Evolutionary conservation across 306 rosid genomes (phyloP).

Genomic region (Amphicarpaea edgeworthii): DNA sequence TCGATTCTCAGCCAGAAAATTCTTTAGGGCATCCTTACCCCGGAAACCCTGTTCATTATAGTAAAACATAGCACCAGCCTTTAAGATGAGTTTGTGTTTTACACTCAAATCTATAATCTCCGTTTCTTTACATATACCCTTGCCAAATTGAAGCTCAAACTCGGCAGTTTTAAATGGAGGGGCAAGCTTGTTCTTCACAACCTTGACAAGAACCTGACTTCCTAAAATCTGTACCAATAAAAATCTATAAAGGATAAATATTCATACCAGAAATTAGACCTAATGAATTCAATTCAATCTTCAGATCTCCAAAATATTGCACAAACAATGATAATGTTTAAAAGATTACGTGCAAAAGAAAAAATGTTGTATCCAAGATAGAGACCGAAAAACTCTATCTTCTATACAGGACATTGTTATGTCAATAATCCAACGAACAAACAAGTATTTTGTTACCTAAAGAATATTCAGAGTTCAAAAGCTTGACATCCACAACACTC

Average conservation of each 20-base stretch:
- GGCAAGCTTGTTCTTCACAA: slow-evolving; percentile 96
- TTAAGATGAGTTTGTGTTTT: slow-evolving; percentile 65
- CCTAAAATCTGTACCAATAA: slow-evolving; percentile 68
- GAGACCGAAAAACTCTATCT: background rate
- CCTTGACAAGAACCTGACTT: slow-evolving; percentile 83
- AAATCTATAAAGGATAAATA: slow-evolving; percentile 12
- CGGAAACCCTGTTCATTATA: slow-evolving; percentile 60
- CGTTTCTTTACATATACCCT: slow-evolving; percentile 72
- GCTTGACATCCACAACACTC: slow-evolving; percentile 10
- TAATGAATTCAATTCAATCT: slow-evolving; percentile 6
- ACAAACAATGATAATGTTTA: background rate
- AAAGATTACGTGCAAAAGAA: slow-evolving; percentile 2
- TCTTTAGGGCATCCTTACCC: slow-evolving; percentile 76
- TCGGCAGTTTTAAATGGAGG: slow-evolving; percentile 85
- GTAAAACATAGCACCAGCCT: slow-evolving; percentile 59
- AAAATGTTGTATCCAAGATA: background rate
- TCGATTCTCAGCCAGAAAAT: slow-evolving; percentile 61
- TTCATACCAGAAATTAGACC: slow-evolving; percentile 17
- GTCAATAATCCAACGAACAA: slow-evolving; percentile 6
- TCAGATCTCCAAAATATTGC: slow-evolving; percentile 11
- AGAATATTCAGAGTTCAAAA: slow-evolving; percentile 33
- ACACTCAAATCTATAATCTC: slow-evolving; percentile 74
- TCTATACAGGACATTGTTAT: background rate
- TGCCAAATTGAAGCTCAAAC: slow-evolving; percentile 93
- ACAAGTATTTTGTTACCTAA: background rate